Evolutionary conservation across 2,329 filamentous ascomycete species (phyloP).

Genomic region (Herpotrichia juniperi): DNA sequence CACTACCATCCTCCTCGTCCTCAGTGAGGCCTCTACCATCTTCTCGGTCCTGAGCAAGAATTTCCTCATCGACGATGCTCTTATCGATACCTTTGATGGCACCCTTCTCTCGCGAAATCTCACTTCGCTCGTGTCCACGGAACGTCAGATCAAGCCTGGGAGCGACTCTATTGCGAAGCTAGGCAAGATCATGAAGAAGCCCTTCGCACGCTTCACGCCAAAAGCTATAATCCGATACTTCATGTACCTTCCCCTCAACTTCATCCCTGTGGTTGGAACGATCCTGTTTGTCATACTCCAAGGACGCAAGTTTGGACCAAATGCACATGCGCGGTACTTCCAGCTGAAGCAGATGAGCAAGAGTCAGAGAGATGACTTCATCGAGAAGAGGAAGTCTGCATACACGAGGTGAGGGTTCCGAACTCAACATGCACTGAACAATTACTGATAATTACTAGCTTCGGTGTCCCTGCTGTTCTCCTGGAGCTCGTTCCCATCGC

Average conservation of each 20-base stretch:
- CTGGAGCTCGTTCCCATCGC: slow-evolving; percentile 84
- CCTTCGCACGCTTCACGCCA: slow-evolving; percentile 59
- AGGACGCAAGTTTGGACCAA: slow-evolving; percentile 59
- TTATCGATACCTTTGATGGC: slow-evolving; percentile 90
- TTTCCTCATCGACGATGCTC: slow-evolving; percentile 79
- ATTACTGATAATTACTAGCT: slow-evolving; percentile 34
- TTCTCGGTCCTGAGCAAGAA: slow-evolving; percentile 65
- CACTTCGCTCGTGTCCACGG: slow-evolving; percentile 71
- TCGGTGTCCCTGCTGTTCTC: slow-evolving; percentile 79
- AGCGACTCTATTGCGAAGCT: slow-evolving; percentile 61
- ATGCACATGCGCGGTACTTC: slow-evolving; percentile 74
- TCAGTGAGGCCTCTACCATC: slow-evolving; percentile 56
- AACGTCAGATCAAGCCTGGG: slow-evolving; percentile 70
- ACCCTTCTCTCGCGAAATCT: slow-evolving; percentile 61
- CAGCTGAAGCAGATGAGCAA: slow-evolving; percentile 84
- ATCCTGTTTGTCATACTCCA: slow-evolving; percentile 79
- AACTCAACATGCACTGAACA: background rate
- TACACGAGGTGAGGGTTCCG: slow-evolving; percentile 73
- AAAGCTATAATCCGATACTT: slow-evolving; percentile 75
- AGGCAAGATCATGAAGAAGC: slow-evolving; percentile 62
- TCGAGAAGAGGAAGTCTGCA: slow-evolving; percentile 72
- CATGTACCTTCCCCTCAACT: slow-evolving; percentile 89
- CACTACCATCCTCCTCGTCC: slow-evolving; percentile 68
- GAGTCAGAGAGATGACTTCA: slow-evolving; percentile 69
- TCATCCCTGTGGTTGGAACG: slow-evolving; percentile 89